Evolutionary conservation across 352 stramenopile species (phyloP), one percentile per base, ranked within the genome.

Genomic region (Pythium pyrilobum): DNA sequence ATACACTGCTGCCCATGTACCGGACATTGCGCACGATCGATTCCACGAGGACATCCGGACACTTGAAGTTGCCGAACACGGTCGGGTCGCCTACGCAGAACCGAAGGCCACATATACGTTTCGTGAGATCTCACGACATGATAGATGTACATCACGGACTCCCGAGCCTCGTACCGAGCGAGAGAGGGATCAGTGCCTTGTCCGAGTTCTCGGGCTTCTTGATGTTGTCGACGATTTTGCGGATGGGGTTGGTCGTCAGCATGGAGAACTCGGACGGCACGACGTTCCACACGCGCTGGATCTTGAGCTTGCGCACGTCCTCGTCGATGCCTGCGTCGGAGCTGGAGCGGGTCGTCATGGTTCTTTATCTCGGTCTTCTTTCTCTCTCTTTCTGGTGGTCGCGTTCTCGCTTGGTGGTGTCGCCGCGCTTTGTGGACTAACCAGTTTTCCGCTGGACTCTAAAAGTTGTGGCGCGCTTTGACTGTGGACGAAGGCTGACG

Each of bases 211-310:
- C 62, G 13, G 81, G 84, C 36, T 89, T 93, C 70, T 97, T 89
- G 69, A 98, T 96, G 59, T 87, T 90, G 77, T 98, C 92, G 16
- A 98, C 89, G 59, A 98, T 97, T 40, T 94, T 91, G 32, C 93
- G 82, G 59, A 98, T 97, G 10, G 92, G 93, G 73, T 98, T 98
- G 21, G 73, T 54, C 46, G 69, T 85, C 23, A 77, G 62, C 49
- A 71, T 72, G n/a, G 79, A 83, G 37, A 89, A 81, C 38, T 85
- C 72, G 48, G 79, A 89, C 47, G 79, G 64, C 55, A 72, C 67
- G 36, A 89, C 73, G 40, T 82, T 78, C 78, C 78, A 89, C 32
- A 81, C 62, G 16, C 70, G 65, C 37, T 80, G 71, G 52, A 69
- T 66, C 56, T 77, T 85, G 42, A 64, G 45, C 52, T 78, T 62